Percentiles rank a stretch among this genome's conserved stretches.
phyloP scores from a whole-genome alignment of 2,329 filamentous ascomycete species.

The Elsinoe ampelina region DNA sequence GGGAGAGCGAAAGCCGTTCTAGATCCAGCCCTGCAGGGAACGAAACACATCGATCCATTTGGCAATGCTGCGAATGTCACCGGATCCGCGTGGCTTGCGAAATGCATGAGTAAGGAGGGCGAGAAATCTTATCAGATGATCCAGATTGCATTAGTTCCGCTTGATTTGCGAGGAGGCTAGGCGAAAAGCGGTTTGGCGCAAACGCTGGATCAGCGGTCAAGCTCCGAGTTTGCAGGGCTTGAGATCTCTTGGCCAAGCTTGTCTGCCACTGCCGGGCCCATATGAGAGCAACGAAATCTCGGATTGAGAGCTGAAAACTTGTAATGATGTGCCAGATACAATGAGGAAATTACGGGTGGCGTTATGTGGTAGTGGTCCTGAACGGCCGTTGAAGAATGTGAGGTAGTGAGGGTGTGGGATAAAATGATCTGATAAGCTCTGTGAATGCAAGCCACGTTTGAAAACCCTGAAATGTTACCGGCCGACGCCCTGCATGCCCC shows the following conservation, averaged over 20 bases:
- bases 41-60: neutral
- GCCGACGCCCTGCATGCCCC: neutral
- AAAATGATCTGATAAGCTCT: conserved; percentile 5
- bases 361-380: no score
- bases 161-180: neutral
- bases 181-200: neutral
- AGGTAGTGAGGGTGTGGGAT: neutral
- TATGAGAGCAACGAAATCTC: no score
- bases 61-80: neutral
- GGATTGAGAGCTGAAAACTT: no score
- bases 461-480: neutral
- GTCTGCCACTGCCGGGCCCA: neutral
- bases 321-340: no score
- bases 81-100: neutral
- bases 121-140: conserved; percentile 12
- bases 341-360: no score
- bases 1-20: neutral
- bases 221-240: neutral
- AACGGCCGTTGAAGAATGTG: neutral
- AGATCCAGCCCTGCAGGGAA: neutral
- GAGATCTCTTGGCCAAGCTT: conserved; percentile 5
- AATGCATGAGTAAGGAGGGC: neutral
- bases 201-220: conserved; percentile 1
- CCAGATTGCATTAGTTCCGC: neutral
- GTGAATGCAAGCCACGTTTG: neutral